Base-by-base conservation (phyloP, 805 yeast genomes). In the Candida boidinii region DNA sequence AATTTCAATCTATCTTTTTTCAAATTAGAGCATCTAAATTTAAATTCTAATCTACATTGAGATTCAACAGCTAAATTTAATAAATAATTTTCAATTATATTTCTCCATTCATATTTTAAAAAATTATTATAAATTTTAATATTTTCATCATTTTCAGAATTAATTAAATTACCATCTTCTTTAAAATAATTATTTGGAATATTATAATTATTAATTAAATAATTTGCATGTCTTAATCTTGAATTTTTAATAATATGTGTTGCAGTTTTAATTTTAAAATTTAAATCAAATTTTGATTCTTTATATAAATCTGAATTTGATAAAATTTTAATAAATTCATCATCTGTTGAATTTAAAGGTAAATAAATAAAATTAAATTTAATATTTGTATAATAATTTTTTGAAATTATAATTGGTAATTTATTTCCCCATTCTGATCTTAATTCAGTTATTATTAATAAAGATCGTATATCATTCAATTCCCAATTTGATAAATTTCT, bases 401-500 rank as follows among this genome's bases (percentile, higher is more conserved):
- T 23, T 29, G 53, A 54, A 24, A 41, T 28, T 5, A 73, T 57
- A 16, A 51, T 45, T 0, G 84, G 85, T 5, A 77, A 36, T 35
- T 56, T 60, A 7, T 60, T 60, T 12, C 62, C 57, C 85, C 86
- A 79, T 45, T 70, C 76, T 5, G 74, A 73, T 31, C 55, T 58
- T 24, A 70, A 42, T 17, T 50, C 55, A 21, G 64, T 69, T 16
- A 76, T 62, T 18, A 81, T 75, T 23, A 81, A 56, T 19, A 79
- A 52, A 2, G 86, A 76, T 28, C 90, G 58, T 14, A 77, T 58
- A 49, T 79, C 88, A 51, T 81, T 81, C 31, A 77, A 48, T 30
- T 70, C 76, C 90, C 90, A 81, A 51, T 79, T 81, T 17, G 75
- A 58, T 26, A 81, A 58, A 12, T 70, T 73, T 33, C 86, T 59